Conservation (phyloP, 2,329 filamentous ascomycete species). For the Fusarium coffeatum region DNA sequence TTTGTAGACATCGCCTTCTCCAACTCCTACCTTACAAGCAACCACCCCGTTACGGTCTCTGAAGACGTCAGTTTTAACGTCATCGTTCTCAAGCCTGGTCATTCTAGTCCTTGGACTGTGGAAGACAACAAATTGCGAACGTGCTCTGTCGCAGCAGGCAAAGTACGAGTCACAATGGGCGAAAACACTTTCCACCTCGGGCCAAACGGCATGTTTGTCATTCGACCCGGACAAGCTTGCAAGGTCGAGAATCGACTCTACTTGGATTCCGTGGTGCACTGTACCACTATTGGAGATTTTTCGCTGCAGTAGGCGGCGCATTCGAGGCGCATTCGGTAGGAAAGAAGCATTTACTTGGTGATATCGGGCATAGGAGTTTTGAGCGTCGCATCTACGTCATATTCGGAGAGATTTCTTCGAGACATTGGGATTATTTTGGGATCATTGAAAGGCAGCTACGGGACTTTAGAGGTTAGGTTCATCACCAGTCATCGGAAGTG, state of each 20-base stretch:
- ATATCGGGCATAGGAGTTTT: slow-evolving; percentile 13
- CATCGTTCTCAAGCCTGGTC: slow-evolving; percentile 55
- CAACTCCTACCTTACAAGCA: slow-evolving; percentile 54
- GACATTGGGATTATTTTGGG: neutral
- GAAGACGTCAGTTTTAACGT: slow-evolving; percentile 57
- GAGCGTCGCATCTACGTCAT: neutral
- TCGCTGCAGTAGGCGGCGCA: slow-evolving; percentile 15
- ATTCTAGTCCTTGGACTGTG: slow-evolving; percentile 47
- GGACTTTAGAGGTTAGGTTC: slow-evolving; percentile 1
- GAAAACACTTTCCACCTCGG: slow-evolving; percentile 56
- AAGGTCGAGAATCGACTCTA: slow-evolving; percentile 59
- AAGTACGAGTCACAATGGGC: slow-evolving; percentile 54
- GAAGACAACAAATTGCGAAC: slow-evolving; percentile 51
- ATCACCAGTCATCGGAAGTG: slow-evolving; percentile 19
- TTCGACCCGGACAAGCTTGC: slow-evolving; percentile 54
- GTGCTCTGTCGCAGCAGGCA: slow-evolving; percentile 56
- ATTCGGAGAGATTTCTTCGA: neutral
- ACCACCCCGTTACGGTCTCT: slow-evolving; percentile 52
- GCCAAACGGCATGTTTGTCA: slow-evolving; percentile 57
- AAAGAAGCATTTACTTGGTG: neutral
- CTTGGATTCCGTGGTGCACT: slow-evolving; percentile 57
- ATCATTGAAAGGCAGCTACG: neutral
- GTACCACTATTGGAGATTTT: slow-evolving; percentile 50
- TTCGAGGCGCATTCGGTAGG: slow-evolving; percentile 1
- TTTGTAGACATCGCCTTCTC: slow-evolving; percentile 58